Evolutionary conservation across 148 eudicot species (phyloP).

Genomic region (Arbutus unedo): DNA sequence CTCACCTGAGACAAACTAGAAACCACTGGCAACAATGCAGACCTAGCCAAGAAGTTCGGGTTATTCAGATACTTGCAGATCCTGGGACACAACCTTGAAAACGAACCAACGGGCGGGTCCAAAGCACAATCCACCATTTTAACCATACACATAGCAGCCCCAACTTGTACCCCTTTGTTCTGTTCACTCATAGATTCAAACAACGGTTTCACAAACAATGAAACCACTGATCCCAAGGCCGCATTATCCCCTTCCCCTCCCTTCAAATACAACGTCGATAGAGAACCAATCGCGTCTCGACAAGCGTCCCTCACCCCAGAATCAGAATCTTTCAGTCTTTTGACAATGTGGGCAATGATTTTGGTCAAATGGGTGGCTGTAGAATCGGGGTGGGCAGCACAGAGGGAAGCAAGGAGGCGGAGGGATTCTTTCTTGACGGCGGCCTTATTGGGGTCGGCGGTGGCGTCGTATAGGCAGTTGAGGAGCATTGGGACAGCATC

Average conservation of each 20-base stretch:
- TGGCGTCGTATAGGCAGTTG: conserved; percentile 75
- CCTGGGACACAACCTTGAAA: conserved; percentile 82
- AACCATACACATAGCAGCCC: conserved; percentile 83
- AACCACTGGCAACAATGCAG: conserved; percentile 76
- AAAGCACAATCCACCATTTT: conserved; percentile 68
- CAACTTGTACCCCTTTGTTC: conserved; percentile 75
- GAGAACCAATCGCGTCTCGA: conserved; percentile 68
- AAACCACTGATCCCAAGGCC: conserved; percentile 44
- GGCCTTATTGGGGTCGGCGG: conserved; percentile 75
- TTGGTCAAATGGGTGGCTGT: conserved; percentile 70
- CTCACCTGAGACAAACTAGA: conserved; percentile 81
- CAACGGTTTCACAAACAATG: conserved; percentile 80
- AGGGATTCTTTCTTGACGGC: conserved; percentile 72
- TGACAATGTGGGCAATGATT: conserved; percentile 70
- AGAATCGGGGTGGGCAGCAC: conserved; percentile 51
- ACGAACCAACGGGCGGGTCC: conserved; percentile 54
- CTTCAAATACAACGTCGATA: conserved; percentile 56
- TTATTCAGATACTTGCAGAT: conserved; percentile 81
- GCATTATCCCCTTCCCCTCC: conserved; percentile 56
- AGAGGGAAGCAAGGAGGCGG: conserved; percentile 54
- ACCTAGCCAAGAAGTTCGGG: conserved; percentile 83
- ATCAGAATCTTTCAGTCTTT: conserved; percentile 70
- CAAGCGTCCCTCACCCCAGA: conserved; percentile 75
- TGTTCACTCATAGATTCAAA: conserved; percentile 91
- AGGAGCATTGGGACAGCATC: conserved; percentile 76